Evolutionary conservation across 2,329 filamentous ascomycete species (phyloP), one percentile per base, ranked within the genome.

Genomic region (Capronia americana): DNA sequence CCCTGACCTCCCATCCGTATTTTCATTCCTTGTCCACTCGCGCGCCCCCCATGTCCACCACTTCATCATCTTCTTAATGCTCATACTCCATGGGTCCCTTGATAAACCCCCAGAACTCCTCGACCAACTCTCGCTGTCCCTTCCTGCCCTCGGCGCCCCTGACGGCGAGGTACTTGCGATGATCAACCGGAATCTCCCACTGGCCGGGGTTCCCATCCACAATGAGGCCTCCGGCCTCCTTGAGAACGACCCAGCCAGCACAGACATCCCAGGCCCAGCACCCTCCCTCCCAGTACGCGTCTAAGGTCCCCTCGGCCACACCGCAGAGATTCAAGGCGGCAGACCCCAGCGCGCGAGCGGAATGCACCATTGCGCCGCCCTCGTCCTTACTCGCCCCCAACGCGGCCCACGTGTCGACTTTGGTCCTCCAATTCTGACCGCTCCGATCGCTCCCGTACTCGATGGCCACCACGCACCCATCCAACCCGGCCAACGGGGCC

Each of bases 211-310:
- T 87, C 1, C 83, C 85, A 73, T 87, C 86, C 12, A 85, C 86
- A 65, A 89, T 80, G 24, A 83, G 79, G 0, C 87, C 87, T 0
- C 86, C 87, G 1, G 87, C 85, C 75, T 89, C 87, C 26, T 79
- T 80, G 50, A 89, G 72, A 59, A 89, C 84, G 2, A 87, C 82
- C 87, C 86, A 88, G 0, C 84, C 87, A 4, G 87, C 87, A 72
- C 85, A 88, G 10, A 89, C 86, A 79, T 89, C 87, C 87, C 87
- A 89, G 7, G 85, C 85, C 86, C 86, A 89, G 72, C 85, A 88
- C 0, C 87, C 87, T 2, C 84, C 86, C 72, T 89, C 87, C 87
- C 87, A 89, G 67, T 88, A 88, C n/a, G 86, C 72, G 76, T 89
- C 87, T 58, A 88, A 65, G 24, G 79, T 78, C 0, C 87, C 87